Evolutionary conservation across 2,329 filamentous ascomycete genomes (phyloP), one percentile per base, ranked within the genome.

Genomic region (Aspergillus ochraceus): DNA sequence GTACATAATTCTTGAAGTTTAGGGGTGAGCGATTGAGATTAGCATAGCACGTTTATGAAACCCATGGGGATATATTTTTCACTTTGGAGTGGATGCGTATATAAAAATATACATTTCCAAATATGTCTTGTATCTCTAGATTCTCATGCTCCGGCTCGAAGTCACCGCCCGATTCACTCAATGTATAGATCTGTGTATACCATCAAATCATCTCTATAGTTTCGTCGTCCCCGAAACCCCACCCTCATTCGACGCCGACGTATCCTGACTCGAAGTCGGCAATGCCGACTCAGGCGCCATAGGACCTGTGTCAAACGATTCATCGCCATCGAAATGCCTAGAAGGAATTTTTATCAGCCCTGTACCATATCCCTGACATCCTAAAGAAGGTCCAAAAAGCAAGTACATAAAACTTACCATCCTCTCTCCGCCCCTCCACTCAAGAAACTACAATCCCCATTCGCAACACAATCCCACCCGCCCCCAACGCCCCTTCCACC

Each of bases 391-490:
- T 67, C 54, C 67, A 62, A 62, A 63, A 64, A 49, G 50, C 51
- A 60, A 47, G 66, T 24, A 6, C 24, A 24, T 6, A 4, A 24
- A 24, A 73, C 82, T 77, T 76, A 95, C 92, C 94, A 98, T 72
- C 92, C 92, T 79, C 93, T 84, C 77, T 98, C 94, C 68, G 90
- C 89, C 8, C 94, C 94, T 57, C 84, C 84, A 56, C 82, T 86
- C 66, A 98, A 79, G 76, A 94, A 96, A 60, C 85, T 88, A 70
- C 92, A 97, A 74, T 97, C 91, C 17, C 92, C 92, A 77, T 97
- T 94, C 55, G 85, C 73, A 60, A 86, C 84, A 71, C 92, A 93
- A 46, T 86, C 83, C 94, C 94, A 99, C 29, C 89, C 89, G 42
- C 91, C 92, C 26, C 83, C 81, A 45, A 93, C 84, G 20, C 89